A percentile compares a stretch with the other conserved stretches of the same genome.
Evolutionary conservation across 768 basidiomycete species (phyloP).

Genomic region (Collybia sp.): DNA sequence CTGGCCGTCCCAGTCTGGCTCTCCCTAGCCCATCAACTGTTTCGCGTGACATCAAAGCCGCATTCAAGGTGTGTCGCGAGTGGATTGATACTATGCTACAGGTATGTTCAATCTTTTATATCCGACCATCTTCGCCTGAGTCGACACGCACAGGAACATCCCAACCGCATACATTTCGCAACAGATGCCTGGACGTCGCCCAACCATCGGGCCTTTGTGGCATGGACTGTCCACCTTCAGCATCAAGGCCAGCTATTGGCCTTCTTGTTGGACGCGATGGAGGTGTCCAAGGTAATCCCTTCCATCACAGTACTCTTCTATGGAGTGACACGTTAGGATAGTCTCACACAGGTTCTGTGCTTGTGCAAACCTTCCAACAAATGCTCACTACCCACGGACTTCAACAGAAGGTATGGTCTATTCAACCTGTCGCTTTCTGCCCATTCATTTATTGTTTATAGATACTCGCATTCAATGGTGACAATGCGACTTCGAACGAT

Average conservation of each 20-base stretch:
- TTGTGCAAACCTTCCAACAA: slow-evolving; percentile 4
- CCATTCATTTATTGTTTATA: neutral
- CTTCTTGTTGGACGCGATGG: neutral
- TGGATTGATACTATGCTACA: slow-evolving; percentile 7
- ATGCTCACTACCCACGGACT: slow-evolving; percentile 4
- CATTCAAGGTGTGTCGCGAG: slow-evolving; percentile 2
- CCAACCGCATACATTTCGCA: neutral
- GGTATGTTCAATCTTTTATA: neutral
- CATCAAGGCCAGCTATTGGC: neutral
- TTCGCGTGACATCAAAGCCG: slow-evolving; percentile 2
- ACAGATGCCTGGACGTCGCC: neutral
- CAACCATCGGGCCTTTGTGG: slow-evolving; percentile 1
- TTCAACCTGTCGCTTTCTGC: neutral
- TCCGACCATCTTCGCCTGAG: neutral
- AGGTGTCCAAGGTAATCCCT: neutral
- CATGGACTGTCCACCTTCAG: neutral
- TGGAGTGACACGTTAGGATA: neutral
- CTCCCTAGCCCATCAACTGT: slow-evolving; percentile 3
- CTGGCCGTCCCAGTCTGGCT: neutral
- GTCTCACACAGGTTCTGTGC: slow-evolving; percentile 3
- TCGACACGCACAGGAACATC: slow-evolving; percentile 1
- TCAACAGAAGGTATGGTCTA: neutral
- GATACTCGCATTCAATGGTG: slow-evolving; percentile 1
- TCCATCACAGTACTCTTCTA: no score
- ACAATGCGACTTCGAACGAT: slow-evolving; percentile 6